A percentile compares a stretch with the other conserved stretches of the same genome.
phyloP scores from a whole-genome alignment of 768 basidiomycete species.

The Candolleomyces eurysporus region DNA sequence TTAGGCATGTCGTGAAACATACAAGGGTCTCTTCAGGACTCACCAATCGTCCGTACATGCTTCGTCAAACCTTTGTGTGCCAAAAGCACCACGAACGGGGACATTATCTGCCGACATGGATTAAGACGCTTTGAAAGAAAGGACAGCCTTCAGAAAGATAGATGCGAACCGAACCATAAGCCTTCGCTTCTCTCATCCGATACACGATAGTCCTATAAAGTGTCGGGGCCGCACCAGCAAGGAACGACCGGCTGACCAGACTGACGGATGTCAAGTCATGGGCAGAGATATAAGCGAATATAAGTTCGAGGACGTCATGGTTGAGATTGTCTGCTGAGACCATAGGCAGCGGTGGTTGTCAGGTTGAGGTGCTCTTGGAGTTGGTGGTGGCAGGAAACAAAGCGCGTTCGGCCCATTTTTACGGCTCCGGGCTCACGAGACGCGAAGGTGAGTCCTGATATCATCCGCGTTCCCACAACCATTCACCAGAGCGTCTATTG shows the following conservation, averaged over 20 bases:
- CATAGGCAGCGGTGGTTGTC: constrained; percentile 33
- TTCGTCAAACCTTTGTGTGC: constrained; percentile 31
- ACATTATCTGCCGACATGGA: constrained; percentile 34
- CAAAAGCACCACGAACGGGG: constrained; percentile 60
- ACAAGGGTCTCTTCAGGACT: neutral
- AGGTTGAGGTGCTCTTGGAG: neutral
- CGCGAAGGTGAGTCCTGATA: too few relatives aligned
- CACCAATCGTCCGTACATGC: constrained; percentile 17
- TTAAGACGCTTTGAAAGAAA: neutral
- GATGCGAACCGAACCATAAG: constrained; percentile 46
- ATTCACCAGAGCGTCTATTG: too few relatives aligned
- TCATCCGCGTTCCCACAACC: too few relatives aligned
- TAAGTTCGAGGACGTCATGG: constrained; percentile 70
- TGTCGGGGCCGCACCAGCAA: constrained; percentile 59
- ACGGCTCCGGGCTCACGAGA: too few relatives aligned
- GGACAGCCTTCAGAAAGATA: neutral
- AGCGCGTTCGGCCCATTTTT: neutral
- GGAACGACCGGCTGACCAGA: constrained; percentile 64
- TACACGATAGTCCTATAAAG: constrained; percentile 62
- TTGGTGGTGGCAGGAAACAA: neutral
- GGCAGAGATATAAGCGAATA: constrained; percentile 53
- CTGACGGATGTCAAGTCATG: constrained; percentile 60
- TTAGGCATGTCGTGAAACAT: neutral
- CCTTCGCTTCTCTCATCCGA: constrained; percentile 53
- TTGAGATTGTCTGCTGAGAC: constrained; percentile 67